Conservation (phyloP, 2,329 filamentous ascomycete species). For the Penicillium sp. region DNA sequence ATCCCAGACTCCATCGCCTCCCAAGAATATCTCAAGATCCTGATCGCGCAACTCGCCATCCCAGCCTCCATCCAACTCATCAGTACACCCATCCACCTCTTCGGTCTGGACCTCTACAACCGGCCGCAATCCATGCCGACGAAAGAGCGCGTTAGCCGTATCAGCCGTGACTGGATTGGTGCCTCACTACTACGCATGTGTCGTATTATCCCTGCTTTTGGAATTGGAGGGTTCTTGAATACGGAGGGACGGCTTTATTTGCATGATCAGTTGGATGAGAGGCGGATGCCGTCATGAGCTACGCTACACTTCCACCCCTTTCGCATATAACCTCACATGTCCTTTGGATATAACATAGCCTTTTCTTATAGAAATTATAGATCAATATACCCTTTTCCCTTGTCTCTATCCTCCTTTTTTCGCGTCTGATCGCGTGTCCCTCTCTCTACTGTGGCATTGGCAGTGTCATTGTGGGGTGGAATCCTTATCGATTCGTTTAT, state of each 20-base stretch:
- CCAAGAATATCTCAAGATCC: conserved; percentile 84
- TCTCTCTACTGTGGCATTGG: neutral
- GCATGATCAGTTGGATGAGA: conserved; percentile 36
- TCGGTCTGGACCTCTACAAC: conserved; percentile 86
- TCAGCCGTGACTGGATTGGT: conserved; percentile 75
- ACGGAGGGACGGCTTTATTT: conserved; percentile 47
- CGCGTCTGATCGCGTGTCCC: neutral
- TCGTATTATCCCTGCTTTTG: conserved; percentile 85
- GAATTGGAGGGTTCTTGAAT: conserved; percentile 85
- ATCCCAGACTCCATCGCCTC: conserved; percentile 73
- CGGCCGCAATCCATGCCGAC: conserved; percentile 56
- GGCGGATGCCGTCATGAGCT: conserved; percentile 22
- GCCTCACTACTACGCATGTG: conserved; percentile 77
- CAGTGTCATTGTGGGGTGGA: conserved; percentile 3
- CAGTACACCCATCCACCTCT: conserved; percentile 80
- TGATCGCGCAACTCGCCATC: conserved; percentile 78
- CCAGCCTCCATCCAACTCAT: conserved; percentile 78
- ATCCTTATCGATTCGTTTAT: conserved; percentile 6
- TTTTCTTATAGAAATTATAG: conserved; percentile 21
- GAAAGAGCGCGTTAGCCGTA: conserved; percentile 64
- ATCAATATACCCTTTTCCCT: conserved; percentile 35
- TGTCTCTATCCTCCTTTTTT: neutral
- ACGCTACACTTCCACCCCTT: neutral
- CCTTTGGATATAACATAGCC: conserved; percentile 1
- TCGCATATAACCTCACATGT: neutral